Evolutionary conservation across 2,329 filamentous ascomycete genomes (phyloP), one percentile per base, ranked within the genome.

Genomic region (Talaromyces sp.): DNA sequence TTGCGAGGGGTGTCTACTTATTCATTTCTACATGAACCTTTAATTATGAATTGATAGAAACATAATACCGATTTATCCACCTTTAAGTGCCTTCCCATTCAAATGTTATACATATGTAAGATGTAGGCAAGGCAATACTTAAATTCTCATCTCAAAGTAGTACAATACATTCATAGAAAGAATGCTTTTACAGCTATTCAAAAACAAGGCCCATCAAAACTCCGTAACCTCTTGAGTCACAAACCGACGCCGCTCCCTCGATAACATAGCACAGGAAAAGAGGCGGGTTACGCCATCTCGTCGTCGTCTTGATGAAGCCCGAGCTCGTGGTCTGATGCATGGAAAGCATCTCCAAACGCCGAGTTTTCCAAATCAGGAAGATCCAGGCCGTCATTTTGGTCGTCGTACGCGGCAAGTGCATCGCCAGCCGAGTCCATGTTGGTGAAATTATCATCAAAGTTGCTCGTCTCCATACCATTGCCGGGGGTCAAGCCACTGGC

Each of bases 271-370:
- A 52, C 22, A n/a, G n/a, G 15, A 28, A 25, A 52, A 25, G 2
- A 17, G 13, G 5, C 22, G 17, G 27, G 11, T 30, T 36, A 77
- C 32, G 75, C 70, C 67, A 78, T 77, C 22, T 78, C 75, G 55
- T 77, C 75, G 4, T 71, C 70, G 53, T 78, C 75, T 47, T 71
- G 74, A 61, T 75, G 70, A 63, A 77, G 72, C n/a, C 68, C 72
- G 63, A 74, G 70, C 60, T 79, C 75, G 62, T 77, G 76, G 64
- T 83, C 80, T 54, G 81, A 81, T 17, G 79, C 80, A 65, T 92
- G 89, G 75, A 93, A 91, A 0, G 91, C 91, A 68, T 95, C 90
- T 2, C 90, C 91, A 77, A 95, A 95, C 1, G 90, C 91, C 39
- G 88, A 91, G 69, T 92, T 89, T 54, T 91, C 89, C 79, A 92